Evolutionary conservation across 305 asterid species (phyloP).

Genomic region (Plantago lanceolata): DNA sequence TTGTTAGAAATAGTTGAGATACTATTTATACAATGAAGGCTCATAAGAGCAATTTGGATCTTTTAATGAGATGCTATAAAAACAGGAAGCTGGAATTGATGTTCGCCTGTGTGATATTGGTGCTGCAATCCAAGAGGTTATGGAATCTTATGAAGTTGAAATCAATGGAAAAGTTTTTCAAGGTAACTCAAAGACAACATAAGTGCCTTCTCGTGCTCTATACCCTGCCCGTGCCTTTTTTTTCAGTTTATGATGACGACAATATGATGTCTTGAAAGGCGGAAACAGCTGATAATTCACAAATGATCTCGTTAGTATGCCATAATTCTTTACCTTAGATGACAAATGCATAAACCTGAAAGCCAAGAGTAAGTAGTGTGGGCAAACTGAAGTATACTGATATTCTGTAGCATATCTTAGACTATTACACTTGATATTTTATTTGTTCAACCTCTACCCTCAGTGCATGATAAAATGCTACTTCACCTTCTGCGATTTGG

Average conservation of each 20-base stretch:
- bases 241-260: too few species aligned
- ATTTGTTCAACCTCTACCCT: neutral
- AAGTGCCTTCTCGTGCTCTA: neutral
- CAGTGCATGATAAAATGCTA: neutral
- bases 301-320: too few species aligned
- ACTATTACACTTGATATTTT: neutral
- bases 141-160: slow-evolving; percentile 98
- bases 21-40: slow-evolving; percentile 14
- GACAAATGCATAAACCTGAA: too few species aligned
- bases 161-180: slow-evolving; percentile 88
- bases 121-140: slow-evolving; percentile 99
- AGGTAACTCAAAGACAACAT: slow-evolving; percentile 38
- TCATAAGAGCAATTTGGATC: slow-evolving; percentile 16
- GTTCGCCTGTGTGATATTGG: slow-evolving; percentile 95
- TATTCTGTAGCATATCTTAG: neutral
- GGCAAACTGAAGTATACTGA: neutral
- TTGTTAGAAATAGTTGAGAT: slow-evolving; percentile 12
- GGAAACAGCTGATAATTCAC: too few species aligned
- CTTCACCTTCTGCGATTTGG: neutral
- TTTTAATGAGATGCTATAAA: slow-evolving; percentile 14
- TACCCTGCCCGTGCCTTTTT: too few species aligned
- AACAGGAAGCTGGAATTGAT: slow-evolving; percentile 91
- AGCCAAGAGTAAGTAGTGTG: too few species aligned
- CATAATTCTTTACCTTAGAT: too few species aligned
- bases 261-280: too few species aligned